phyloP scores from a whole-genome alignment of 1,284 basidiomycete genomes.

The Apiotrichum gracile region DNA sequence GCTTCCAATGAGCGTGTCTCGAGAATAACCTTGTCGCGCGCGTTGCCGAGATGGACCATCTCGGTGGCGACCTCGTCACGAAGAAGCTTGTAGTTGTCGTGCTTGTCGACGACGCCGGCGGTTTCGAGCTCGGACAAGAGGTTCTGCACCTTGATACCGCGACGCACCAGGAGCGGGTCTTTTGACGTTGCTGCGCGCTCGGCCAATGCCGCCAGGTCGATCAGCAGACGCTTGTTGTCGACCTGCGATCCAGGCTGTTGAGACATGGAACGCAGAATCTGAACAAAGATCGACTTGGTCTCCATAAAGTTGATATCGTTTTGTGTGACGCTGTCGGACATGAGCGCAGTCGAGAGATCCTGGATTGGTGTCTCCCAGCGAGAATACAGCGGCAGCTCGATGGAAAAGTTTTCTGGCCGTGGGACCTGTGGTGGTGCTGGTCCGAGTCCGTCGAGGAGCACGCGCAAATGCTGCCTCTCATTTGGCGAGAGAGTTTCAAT shows the following conservation, averaged over 20 bases:
- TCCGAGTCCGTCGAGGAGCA: constrained; percentile 92
- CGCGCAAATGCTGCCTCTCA: constrained; percentile 93
- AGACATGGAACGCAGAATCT: constrained; percentile 91
- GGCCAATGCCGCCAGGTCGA: constrained; percentile 82
- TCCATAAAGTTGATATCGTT: constrained; percentile 99
- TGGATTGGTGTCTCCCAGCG: constrained; percentile 99
- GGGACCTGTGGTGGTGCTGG: constrained; percentile 87
- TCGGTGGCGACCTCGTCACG: constrained; percentile 95
- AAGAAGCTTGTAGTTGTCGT: constrained; percentile 86
- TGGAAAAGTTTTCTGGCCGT: constrained; percentile 91
- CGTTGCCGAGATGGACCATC: constrained; percentile 89
- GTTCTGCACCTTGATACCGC: constrained; percentile 98
- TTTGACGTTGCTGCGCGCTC: constrained; percentile 95
- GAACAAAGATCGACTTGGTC: constrained; percentile 98
- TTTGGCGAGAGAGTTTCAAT: constrained; percentile 94
- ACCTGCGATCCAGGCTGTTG: constrained; percentile 54
- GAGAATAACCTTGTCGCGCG: constrained; percentile 88
- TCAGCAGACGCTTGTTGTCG: constrained; percentile 55
- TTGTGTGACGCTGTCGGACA: constrained; percentile 86
- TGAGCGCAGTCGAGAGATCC: constrained; percentile 90
- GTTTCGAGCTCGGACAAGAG: constrained; percentile 95
- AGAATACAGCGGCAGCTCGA: constrained; percentile 88
- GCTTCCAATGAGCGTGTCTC: constrained; percentile 90
- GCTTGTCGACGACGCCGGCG: constrained; percentile 72
- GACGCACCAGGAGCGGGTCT: constrained; percentile 87